A percentile compares a stretch with the other conserved stretches of the same genome.
These are phyloP conservation scores for Coemansia sp. DNA, from an alignment of 192 early-diverging fungal species.

Conservation along the genomic window DNA sequence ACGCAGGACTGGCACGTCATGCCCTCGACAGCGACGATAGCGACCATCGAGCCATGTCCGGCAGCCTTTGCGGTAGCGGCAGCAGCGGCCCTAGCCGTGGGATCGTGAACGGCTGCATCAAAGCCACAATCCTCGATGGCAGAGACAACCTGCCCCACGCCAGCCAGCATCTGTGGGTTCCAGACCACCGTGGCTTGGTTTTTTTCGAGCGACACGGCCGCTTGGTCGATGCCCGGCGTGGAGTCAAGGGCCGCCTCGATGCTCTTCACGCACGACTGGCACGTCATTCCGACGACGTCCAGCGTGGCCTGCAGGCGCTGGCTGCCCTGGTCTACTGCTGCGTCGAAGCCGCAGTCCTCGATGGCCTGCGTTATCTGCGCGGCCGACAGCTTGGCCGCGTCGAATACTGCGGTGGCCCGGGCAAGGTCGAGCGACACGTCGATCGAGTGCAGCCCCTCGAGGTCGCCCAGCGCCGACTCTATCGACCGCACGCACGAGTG, in stretches of 20 bases:
- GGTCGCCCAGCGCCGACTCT: slow-evolving; percentile 47
- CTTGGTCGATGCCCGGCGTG: slow-evolving; percentile 55
- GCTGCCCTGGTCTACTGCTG: background rate
- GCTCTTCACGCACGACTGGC: slow-evolving; percentile 78
- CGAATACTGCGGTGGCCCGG: slow-evolving; percentile 52
- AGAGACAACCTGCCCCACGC: slow-evolving; percentile 1
- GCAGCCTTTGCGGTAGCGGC: background rate
- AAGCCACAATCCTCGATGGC: slow-evolving; percentile 72
- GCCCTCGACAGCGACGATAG: slow-evolving; percentile 39
- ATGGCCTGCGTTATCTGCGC: slow-evolving; percentile 47
- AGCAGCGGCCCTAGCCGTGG: too few relatives aligned
- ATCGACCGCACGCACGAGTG: slow-evolving; percentile 73
- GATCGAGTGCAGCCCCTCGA: slow-evolving; percentile 52
- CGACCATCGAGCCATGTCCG: background rate
- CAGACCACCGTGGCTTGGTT: slow-evolving; percentile 56
- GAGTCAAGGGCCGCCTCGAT: slow-evolving; percentile 59
- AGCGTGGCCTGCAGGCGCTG: slow-evolving; percentile 4
- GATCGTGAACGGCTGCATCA: too few relatives aligned
- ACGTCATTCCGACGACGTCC: slow-evolving; percentile 73
- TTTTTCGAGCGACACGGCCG: slow-evolving; percentile 58
- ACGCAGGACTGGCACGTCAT: slow-evolving; percentile 88
- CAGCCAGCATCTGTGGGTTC: slow-evolving; percentile 28
- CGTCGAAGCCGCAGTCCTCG: slow-evolving; percentile 62
- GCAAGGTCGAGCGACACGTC: slow-evolving; percentile 54
- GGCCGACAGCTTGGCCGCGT: slow-evolving; percentile 41